Percentiles rank a stretch among this genome's conserved stretches.
Evolutionary conservation across 192 early-diverging fungal species (phyloP).

Genomic region (Phycomyces nitens): DNA sequence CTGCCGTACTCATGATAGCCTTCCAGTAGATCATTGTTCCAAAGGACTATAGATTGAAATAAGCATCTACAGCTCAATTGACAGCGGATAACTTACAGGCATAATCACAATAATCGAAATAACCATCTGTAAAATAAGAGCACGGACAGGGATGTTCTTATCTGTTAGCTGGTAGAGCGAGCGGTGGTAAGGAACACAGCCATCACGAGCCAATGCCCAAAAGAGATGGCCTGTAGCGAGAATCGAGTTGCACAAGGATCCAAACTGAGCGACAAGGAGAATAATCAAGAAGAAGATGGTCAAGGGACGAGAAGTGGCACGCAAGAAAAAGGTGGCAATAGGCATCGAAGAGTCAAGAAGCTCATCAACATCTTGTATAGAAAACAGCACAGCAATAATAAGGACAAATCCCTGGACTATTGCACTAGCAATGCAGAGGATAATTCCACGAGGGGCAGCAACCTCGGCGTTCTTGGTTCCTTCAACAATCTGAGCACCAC

Average conservation of each 20-base stretch:
- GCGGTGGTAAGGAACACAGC: constrained; percentile 40
- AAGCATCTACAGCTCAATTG: too few relatives aligned
- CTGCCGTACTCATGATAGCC: constrained; percentile 44
- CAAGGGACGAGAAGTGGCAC: constrained; percentile 28
- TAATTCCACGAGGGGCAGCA: constrained; percentile 43
- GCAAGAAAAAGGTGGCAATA: constrained; percentile 36
- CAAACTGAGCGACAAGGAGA: constrained; percentile 40
- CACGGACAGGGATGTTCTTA: constrained; percentile 35
- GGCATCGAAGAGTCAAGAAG: constrained; percentile 28
- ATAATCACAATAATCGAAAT: constrained; percentile 38
- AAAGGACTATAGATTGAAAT: constrained; percentile 17
- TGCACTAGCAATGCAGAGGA: constrained; percentile 36
- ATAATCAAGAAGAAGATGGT: constrained; percentile 39
- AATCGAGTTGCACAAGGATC: constrained; percentile 37
- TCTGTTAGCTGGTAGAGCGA: constrained; percentile 35
- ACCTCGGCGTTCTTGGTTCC: constrained; percentile 46
- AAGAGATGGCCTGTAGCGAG: constrained; percentile 42
- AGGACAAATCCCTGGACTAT: constrained; percentile 39
- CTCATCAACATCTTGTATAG: constrained; percentile 41
- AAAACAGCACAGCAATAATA: constrained; percentile 40
- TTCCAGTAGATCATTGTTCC: constrained; percentile 34
- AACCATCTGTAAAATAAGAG: constrained; percentile 29
- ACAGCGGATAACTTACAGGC: constrained; percentile 27
- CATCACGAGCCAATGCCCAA: constrained; percentile 48
- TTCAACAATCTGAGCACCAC: constrained; percentile 44